Evolutionary conservation across 331 rosid genomes (phyloP).

Genomic region (Pyrus hybrid): DNA sequence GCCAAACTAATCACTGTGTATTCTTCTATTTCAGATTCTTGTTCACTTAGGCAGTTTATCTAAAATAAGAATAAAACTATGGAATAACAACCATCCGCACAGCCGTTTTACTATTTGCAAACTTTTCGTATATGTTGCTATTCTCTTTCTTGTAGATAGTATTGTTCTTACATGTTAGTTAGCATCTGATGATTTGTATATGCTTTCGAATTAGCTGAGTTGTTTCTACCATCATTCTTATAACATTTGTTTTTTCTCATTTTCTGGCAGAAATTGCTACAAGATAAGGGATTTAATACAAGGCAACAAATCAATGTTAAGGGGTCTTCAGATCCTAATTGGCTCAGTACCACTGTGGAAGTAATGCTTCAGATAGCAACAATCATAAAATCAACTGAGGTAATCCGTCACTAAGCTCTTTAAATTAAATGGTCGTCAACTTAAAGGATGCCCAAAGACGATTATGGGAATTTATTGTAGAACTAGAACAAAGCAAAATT

Average conservation of each 20-base stretch:
- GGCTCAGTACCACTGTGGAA: slow-evolving; percentile 31
- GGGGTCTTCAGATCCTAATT: slow-evolving; percentile 24
- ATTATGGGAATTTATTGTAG: background rate
- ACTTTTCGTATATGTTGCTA: background rate
- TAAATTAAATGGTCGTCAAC: no score
- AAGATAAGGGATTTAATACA: slow-evolving; percentile 46
- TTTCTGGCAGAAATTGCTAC: slow-evolving; percentile 47
- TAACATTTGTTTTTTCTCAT: slow-evolving; percentile 11
- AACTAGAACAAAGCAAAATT: background rate
- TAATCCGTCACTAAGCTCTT: slow-evolving; percentile 22
- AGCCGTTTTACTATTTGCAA: background rate
- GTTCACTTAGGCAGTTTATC: slow-evolving; percentile 10
- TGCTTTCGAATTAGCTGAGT: background rate
- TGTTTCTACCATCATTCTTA: background rate
- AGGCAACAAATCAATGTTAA: slow-evolving; percentile 40
- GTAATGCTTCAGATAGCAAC: slow-evolving; percentile 53
- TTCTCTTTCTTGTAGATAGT: background rate
- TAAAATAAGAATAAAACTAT: background rate
- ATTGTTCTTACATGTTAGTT: background rate
- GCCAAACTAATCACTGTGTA: background rate
- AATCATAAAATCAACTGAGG: slow-evolving; percentile 77
- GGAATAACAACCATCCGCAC: background rate
- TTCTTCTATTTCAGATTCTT: background rate
- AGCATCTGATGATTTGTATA: background rate
- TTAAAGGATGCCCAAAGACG: background rate